Conservation (phyloP, 2,329 filamentous ascomycete genomes). For the Mycosphaerella arachidis region DNA sequence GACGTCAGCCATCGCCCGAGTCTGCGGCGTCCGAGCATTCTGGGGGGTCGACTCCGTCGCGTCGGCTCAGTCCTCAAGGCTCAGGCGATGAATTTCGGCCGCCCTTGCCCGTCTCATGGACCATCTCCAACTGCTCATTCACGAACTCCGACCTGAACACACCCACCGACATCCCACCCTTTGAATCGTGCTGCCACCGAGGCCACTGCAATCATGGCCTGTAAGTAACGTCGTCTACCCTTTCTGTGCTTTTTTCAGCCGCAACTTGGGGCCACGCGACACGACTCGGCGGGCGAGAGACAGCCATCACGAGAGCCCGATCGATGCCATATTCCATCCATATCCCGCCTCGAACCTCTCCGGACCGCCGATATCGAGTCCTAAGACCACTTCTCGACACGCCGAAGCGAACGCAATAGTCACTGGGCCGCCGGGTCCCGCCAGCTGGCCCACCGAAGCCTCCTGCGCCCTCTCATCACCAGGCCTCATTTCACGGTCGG, state of each 20-base stretch:
- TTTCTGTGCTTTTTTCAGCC: slow-evolving; percentile 24
- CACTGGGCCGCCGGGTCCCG: slow-evolving; percentile 15
- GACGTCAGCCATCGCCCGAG: neutral
- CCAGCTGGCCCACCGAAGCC: slow-evolving; percentile 21
- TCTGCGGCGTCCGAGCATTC: neutral
- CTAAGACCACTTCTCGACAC: slow-evolving; percentile 6
- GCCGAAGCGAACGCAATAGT: slow-evolving; percentile 12
- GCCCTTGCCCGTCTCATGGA: neutral
- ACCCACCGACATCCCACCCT: slow-evolving; percentile 11
- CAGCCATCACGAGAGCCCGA: slow-evolving; percentile 26
- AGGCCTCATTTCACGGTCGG: slow-evolving; percentile 37
- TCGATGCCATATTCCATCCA: slow-evolving; percentile 28
- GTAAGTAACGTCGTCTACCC: slow-evolving; percentile 47
- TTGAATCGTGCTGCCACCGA: slow-evolving; percentile 18
- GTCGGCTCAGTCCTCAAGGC: neutral
- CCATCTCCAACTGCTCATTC: neutral
- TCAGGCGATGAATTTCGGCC: neutral
- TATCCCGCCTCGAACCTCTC: slow-evolving; percentile 10
- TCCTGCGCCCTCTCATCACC: slow-evolving; percentile 20
- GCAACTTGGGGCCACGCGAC: slow-evolving; percentile 9
- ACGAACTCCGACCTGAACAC: slow-evolving; percentile 4
- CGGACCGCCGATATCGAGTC: slow-evolving; percentile 19
- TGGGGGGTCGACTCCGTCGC: neutral
- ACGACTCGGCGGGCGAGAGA: slow-evolving; percentile 17
- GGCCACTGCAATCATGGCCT: slow-evolving; percentile 50